Base-by-base conservation (phyloP, 306 rosid genomes). In the Cyamopsis tetragonoloba region DNA sequence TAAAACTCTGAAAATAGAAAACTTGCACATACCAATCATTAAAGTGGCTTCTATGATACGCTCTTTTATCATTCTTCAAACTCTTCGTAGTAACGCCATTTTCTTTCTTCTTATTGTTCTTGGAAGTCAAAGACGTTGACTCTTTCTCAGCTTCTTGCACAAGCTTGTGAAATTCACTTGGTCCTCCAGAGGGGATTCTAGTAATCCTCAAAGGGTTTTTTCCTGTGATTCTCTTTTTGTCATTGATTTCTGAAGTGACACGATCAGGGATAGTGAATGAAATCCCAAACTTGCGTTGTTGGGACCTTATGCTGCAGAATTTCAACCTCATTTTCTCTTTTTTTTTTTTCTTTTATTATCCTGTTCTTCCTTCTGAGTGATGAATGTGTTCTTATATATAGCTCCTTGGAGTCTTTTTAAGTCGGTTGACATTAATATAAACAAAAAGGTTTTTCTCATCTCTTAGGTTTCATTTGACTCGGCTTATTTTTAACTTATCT, bases 251-350 rank as follows among this genome's bases (percentile, higher is more conserved):
- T 8, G 66, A 13, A 4, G 54, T 75, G 26, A 77, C 34, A 39
- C 81, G 77, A 14, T 85, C 87, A 13, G 85, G 79, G 58, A 81
- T 68, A n/a, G 70, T 60, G 75, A 85, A 79, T 22, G 89, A 70
- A 13, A 85, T 62, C 12, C 86, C 83, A 70, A 76, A 85, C 58
- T 38, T 82, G 46, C 68, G 30, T 42, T 58, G 77, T 22, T 11
- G 7, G 47, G 79, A 59, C 51, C 71, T 50, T 14, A 61, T 22
- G 22, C 4, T 14, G 18, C 73, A 24, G 12, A 3, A 43, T 38
- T 59, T 77, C 17, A 54, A 8, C 19, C 62, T 43, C 67, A 69
- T 76, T 76, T 48, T 55, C 10, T 42, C 22, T 3, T 9, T 48
- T 55, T 11, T 42, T 31, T 3, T 9, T 2, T 37, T 23, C 14